Base-by-base conservation (phyloP, 805 yeast species). In the Kodamaea laetipori region DNA sequence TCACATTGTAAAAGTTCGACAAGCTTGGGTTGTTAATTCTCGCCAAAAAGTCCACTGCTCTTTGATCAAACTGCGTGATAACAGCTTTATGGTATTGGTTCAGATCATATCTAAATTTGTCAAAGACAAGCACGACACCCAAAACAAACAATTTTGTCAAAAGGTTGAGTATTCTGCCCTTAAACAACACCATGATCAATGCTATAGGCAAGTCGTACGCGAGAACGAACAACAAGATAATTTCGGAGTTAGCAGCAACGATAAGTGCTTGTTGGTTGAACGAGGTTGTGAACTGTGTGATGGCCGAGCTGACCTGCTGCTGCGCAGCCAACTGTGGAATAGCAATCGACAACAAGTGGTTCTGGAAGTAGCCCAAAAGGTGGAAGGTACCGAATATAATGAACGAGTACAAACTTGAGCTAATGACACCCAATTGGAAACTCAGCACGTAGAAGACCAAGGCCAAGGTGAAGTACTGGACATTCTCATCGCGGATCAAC, bases 1-100 rank as follows among this genome's bases (percentile, higher is more conserved):
- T 48, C 4, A 24, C 44, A 9, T 24, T 25, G 48, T 66, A 66
- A 6, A 57, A 42, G 11, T 18, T 34, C 10, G 32, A 45, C 46
- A 45, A 37, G 27, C 18, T 39, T 30, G 46, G 45, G 27, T 44
- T 43, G 43, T 37, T 41, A 27, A 46, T 11, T 23, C 53, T 47
- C 8, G 37, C 23, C 41, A 55, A 60, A 18, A 44, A 47, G 26
- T 43, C 48, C 45, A 67, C 73, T 13, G 74, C 55, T 48, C 62
- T 67, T 43, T 59, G 52, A 45, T 81, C 77, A 51, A 74, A 73
- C 41, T 73, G 74, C 10, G 64, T 63, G 35, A 81, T 60, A 6
- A 82, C 61, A 6, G 64, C 47, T 45, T 58, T 59, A 13, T 72
- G 61, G 49, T 59, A 65, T 46, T 54, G 57, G 44, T 61, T 67